A percentile compares a stretch with the other conserved stretches of the same genome.
These are phyloP conservation scores for Cotoneaster glaucophyllus DNA, from an alignment of 306 rosid species.

Conservation along the genomic window DNA sequence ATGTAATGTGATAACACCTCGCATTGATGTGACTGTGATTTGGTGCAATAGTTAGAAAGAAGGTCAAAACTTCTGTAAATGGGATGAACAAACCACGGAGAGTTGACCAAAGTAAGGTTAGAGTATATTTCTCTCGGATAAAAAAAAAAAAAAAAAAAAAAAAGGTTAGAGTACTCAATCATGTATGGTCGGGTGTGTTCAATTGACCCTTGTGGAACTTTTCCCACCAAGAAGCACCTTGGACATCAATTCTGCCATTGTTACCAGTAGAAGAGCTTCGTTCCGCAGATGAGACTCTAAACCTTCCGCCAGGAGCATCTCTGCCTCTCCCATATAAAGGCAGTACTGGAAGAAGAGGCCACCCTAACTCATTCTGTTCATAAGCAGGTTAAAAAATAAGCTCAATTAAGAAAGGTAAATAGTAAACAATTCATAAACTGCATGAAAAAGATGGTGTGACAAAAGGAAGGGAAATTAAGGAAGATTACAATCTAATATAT, in stretches of 20 bases:
- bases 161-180: constrained; percentile 46
- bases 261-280: constrained; percentile 44
- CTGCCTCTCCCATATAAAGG: constrained; percentile 80
- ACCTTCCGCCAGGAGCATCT: constrained; percentile 53
- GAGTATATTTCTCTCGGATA: no score
- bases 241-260: constrained; percentile 76
- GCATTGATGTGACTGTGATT: no score
- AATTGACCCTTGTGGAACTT: constrained; percentile 25
- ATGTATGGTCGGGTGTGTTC: constrained; percentile 47
- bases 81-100: constrained; percentile 83
- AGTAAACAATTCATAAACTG: no score
- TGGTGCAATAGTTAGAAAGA: no score
- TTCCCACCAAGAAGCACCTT: constrained; percentile 69
- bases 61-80: constrained; percentile 39
- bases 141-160: no score
- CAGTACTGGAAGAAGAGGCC: constrained; percentile 37
- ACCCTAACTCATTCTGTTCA: constrained; percentile 51
- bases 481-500: no score
- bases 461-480: no score
- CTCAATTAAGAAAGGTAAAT: no score
- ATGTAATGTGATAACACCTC: no score
- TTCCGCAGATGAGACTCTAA: constrained; percentile 65
- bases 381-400: no score
- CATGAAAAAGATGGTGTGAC: no score
- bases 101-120: constrained; percentile 51